Base-by-base conservation (phyloP, 2,329 filamentous ascomycete species). In the Exutisphaerella laricina region DNA sequence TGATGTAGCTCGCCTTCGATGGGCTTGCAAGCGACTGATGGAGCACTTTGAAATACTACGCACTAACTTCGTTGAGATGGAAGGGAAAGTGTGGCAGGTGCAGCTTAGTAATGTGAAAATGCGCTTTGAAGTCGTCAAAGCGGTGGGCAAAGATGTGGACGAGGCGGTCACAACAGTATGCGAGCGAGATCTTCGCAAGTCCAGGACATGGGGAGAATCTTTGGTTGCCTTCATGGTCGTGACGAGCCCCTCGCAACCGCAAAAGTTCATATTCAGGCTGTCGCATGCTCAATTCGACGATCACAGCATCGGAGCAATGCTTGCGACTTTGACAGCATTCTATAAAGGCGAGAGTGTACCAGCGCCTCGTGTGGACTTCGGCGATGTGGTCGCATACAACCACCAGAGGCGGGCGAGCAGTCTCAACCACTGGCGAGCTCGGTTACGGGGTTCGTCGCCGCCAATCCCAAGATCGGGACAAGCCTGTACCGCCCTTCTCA, bases 31-130 rank as follows among this genome's bases (percentile, higher is more conserved):
- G 25, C 39, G 48, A 10, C 39, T 54, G 21, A 20, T 44, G 12
- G 43, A 53, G 23, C 40, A 45, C 8, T 49, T 48, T 74, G 58
- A 69, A 63, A 73, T 76, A 20, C 65, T 81, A 5, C 71, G 76
- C 16, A 78, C 78, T 0, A 69, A 71, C 0, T 80, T 80, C 41
- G 64, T 73, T 2, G 59, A 66, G 0, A 2, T 67, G 67, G 44
- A 60, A 72, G 16, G 63, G 71, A 18, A 62, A 63, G 6, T 71
- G 69, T 41, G 58, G 57, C 17, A 70, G 63, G 36, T 76, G 67
- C 3, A 64, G 58, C 14, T 61, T 58, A 32, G 63, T 68, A 21
- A 68, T 60, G 5, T 61, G 58, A 10, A 66, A 64, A 34, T 61
- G 65, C 41, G 68, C 9, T 43, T 54, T 23, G 64, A 48, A 2